Evolutionary conservation across 495 filamentous ascomycete species (phyloP).

Genomic region (Umbilicaria muhlenbergii): DNA sequence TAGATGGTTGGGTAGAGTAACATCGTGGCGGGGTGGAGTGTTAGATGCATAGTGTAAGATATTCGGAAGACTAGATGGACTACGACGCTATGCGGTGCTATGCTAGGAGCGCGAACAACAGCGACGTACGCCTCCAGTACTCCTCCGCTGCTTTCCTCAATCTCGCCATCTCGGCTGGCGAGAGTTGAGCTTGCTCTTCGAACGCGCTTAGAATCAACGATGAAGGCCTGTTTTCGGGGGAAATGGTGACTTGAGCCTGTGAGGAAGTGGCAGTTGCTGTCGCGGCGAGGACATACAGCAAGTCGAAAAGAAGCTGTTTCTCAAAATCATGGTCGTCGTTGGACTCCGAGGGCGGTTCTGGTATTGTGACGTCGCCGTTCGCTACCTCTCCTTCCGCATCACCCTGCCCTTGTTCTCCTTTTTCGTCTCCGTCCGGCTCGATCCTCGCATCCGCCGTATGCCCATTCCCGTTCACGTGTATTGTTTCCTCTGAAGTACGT

Average conservation of each 20-base stretch:
- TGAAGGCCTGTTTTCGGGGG: constrained; percentile 1
- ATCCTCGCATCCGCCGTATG: background rate
- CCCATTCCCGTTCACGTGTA: constrained; percentile 4
- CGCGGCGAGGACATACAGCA: constrained; percentile 44
- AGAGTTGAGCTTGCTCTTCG: too few relatives aligned
- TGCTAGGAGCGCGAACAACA: constrained; percentile 51
- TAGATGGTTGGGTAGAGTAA: too few relatives aligned
- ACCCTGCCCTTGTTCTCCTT: constrained; percentile 1
- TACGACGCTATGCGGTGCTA: too few relatives aligned
- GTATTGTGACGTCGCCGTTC: background rate
- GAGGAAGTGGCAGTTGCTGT: constrained; percentile 11
- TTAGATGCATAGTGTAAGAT: too few relatives aligned
- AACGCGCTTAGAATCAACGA: too few relatives aligned
- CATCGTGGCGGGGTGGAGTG: too few relatives aligned
- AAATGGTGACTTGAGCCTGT: constrained; percentile 9
- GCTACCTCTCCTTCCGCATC: constrained; percentile 1
- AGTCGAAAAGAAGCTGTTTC: constrained; percentile 68
- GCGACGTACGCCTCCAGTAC: constrained; percentile 65
- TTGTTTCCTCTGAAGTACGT: background rate
- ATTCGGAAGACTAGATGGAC: too few relatives aligned
- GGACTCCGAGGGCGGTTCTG: background rate
- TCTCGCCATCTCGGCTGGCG: constrained; percentile 18
- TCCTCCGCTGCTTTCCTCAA: constrained; percentile 44
- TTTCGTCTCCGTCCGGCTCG: background rate
- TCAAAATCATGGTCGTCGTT: constrained; percentile 32